Evolutionary conservation across 2,329 filamentous ascomycete genomes (phyloP).

Genomic region (Coleophoma eucalyptorum): DNA sequence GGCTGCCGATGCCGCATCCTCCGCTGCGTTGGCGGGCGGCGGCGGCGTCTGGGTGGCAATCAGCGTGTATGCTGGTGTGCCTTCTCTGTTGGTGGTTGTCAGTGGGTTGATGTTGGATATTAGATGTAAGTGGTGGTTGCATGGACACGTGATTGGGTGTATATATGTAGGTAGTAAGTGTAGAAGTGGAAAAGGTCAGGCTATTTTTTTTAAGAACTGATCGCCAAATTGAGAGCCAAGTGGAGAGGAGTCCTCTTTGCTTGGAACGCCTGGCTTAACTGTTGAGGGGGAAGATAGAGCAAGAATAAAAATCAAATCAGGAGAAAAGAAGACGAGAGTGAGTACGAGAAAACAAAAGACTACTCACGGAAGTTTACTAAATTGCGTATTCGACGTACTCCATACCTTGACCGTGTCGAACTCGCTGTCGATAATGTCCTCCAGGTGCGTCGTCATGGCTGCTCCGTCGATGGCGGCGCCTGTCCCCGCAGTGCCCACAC

Average conservation of each 20-base stretch:
- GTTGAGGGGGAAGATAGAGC: too few species aligned
- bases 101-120: too few species aligned
- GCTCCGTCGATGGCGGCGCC: constrained; percentile 62
- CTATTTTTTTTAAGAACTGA: too few species aligned
- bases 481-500: constrained; percentile 55
- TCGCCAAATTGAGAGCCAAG: too few species aligned
- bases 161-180: constrained; percentile 13
- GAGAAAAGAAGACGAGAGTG: too few species aligned
- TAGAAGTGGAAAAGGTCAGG: constrained; percentile 2
- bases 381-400: constrained; percentile 58
- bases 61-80: constrained; percentile 62
- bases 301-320: too few species aligned
- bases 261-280: too few species aligned
- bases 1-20: constrained; percentile 21
- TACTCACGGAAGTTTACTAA: constrained; percentile 44
- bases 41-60: constrained; percentile 60
- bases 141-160: constrained; percentile 7
- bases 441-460: constrained; percentile 65
- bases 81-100: constrained; percentile 29
- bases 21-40: constrained; percentile 22
- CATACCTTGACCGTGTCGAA: constrained; percentile 62
- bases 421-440: constrained; percentile 65
- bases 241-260: too few species aligned
- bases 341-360: neutral
- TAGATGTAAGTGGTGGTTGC: neutral